Evolutionary conservation across 441 rosid genomes (phyloP), one percentile per base, ranked within the genome.

Genomic region (Bocquillonia castaneifolia): DNA sequence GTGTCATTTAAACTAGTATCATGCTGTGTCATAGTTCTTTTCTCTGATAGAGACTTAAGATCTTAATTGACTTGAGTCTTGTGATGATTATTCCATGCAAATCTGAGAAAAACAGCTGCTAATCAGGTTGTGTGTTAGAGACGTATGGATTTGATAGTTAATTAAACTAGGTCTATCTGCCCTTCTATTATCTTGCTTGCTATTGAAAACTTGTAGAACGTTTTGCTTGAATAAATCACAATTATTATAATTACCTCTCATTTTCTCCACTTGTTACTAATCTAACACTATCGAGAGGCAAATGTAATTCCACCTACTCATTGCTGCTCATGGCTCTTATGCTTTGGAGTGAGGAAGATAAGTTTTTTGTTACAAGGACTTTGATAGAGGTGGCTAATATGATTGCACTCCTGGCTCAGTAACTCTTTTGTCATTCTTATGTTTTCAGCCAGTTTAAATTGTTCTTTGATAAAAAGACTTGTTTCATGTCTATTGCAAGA

Each of bases 211-310:
- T 0, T 37, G 15, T 37, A 51, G 23, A 37, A 37, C 26, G 50
- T 28, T 56, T 52, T 51, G 64, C 48, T 37, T 50, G 14, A 31
- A 51, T 25, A 47, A 50, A 28, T 68, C 36, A 25, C 50, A 57
- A 22, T 13, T 56, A 59, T 47, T 17, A 45, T 18, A 17, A 36
- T 6, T 28, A 1, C 26, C 28, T 14, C 17, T 36, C 39, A 17
- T 63, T 45, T 59, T 34, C 59, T 68, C 51, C 18, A 1, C 13
- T 34, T 68, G 28, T 37, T 26, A 53, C 36, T 22, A 22, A 48
- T 39, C 14, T 2, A 3, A 13, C n/a, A 7, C 39, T 39, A 34
- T 40, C 18, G 51, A 66, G 20, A 40, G 37, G 32, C 37, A 39
- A 47, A 31, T 9, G 42, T 23, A 44, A 12, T 56, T 37, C 42